phyloP scores from a whole-genome alignment of 192 early-diverging fungal genomes.

The Gaertneriomyces sp. region DNA sequence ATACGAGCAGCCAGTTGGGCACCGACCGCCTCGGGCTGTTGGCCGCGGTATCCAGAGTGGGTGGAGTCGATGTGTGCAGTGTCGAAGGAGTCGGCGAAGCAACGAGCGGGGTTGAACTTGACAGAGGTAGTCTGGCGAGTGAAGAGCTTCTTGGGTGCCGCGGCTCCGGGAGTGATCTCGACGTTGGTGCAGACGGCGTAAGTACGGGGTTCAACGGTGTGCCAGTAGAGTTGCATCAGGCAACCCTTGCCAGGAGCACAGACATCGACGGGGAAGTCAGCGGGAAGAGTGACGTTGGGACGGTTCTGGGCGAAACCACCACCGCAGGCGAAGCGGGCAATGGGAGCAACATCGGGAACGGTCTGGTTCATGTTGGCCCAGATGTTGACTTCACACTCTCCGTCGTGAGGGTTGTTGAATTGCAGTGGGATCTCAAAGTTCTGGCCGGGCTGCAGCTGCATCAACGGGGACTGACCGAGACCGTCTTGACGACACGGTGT shows the following conservation, averaged over 20 bases:
- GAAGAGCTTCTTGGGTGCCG: constrained; percentile 3
- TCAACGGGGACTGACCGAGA: not conserved
- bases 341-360: constrained; percentile 20
- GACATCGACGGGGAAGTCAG: constrained; percentile 30
- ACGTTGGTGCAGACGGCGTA: constrained; percentile 29
- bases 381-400: constrained; percentile 36
- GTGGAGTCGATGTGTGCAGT: constrained; percentile 30
- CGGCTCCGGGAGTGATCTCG: constrained; percentile 9
- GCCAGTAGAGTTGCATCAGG: constrained; percentile 33
- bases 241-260: constrained; percentile 18
- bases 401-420: constrained; percentile 37
- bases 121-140: constrained; percentile 9
- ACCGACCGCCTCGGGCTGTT: constrained; percentile 24
- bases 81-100: constrained; percentile 33
- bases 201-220: constrained; percentile 33
- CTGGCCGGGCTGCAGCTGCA: constrained; percentile 16
- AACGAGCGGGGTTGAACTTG: constrained; percentile 18
- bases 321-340: constrained; percentile 26
- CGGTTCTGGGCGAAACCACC: constrained; percentile 25
- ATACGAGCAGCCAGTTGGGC: constrained; percentile 17
- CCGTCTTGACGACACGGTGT: constrained; percentile 23
- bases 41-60: constrained; percentile 34
- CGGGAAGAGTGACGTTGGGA: constrained; percentile 27
- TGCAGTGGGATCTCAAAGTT: constrained; percentile 25
- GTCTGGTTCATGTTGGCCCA: constrained; percentile 22